Conservation (phyloP, 2,329 filamentous ascomycete genomes). For the Talaromyces verruculosus region DNA sequence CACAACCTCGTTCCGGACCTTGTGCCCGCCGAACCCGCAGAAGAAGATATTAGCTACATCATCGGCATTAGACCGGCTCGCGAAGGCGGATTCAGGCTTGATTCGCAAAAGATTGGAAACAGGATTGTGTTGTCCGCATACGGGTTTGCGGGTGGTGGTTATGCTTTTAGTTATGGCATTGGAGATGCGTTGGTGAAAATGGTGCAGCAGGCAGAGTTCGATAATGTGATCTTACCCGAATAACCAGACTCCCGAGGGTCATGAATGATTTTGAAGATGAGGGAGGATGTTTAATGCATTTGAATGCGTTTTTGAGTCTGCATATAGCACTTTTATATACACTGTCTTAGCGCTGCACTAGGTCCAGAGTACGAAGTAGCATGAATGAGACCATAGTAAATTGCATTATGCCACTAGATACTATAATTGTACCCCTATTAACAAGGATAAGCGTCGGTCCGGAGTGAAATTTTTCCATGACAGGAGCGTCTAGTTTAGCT, state of each 20-base stretch:
- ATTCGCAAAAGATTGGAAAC: constrained; percentile 30
- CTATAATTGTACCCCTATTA: neutral
- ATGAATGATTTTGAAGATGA: neutral
- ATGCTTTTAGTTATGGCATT: constrained; percentile 41
- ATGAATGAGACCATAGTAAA: neutral
- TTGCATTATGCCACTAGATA: neutral
- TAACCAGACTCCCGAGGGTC: neutral
- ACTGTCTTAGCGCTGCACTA: neutral
- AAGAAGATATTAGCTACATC: constrained; percentile 34
- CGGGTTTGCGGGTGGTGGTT: constrained; percentile 41
- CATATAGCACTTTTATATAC: neutral
- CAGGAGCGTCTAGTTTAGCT: neutral
- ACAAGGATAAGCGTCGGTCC: neutral
- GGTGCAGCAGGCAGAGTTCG: constrained; percentile 35
- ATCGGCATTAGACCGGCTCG: constrained; percentile 40
- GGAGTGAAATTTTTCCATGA: neutral
- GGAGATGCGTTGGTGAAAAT: constrained; percentile 38
- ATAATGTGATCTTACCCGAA: constrained; percentile 30
- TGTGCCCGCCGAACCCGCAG: constrained; percentile 34
- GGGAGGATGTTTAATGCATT: neutral
- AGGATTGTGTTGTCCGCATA: constrained; percentile 38
- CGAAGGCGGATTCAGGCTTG: constrained; percentile 38
- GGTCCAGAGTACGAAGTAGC: neutral
- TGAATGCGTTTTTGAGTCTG: neutral
- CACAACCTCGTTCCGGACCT: constrained; percentile 40